These are phyloP conservation scores for Exophiala sideris DNA, from an alignment of 2,329 filamentous ascomycete species.

Conservation along the genomic window DNA sequence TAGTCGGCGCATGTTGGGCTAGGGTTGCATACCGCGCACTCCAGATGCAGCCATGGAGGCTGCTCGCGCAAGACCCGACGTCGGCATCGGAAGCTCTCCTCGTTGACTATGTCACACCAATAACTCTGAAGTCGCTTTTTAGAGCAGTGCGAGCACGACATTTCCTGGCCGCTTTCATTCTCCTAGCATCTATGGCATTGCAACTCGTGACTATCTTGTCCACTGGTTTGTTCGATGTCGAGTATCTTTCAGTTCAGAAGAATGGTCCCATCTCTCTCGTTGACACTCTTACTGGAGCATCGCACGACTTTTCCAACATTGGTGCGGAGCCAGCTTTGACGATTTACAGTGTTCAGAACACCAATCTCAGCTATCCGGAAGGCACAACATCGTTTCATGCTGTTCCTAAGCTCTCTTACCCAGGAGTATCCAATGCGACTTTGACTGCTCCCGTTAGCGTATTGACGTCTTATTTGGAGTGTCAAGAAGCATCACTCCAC, in stretches of 20 bases:
- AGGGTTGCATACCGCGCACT: conserved; percentile 5
- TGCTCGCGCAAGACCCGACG: neutral
- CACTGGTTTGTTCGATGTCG: neutral
- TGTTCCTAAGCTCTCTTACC: neutral
- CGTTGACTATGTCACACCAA: conserved; percentile 5
- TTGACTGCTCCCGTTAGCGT: neutral
- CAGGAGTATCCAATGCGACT: neutral
- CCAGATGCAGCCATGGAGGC: conserved; percentile 6
- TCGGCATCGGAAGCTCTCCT: neutral
- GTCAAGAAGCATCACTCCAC: neutral
- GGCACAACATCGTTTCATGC: neutral
- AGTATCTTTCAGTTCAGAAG: neutral
- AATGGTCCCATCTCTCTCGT: neutral
- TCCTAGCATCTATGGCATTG: neutral
- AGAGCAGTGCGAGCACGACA: neutral
- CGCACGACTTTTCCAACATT: neutral
- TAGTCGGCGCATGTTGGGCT: neutral
- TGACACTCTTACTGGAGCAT: neutral
- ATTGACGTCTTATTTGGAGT: neutral
- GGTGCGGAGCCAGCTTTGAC: neutral
- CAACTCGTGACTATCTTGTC: neutral
- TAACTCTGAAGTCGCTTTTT: neutral
- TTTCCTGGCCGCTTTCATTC: neutral
- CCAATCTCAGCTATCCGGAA: conserved; percentile 3
- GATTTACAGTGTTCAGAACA: conserved; percentile 2